Conservation (phyloP, 768 basidiomycete genomes). For the Guyanaporus albipodus region DNA sequence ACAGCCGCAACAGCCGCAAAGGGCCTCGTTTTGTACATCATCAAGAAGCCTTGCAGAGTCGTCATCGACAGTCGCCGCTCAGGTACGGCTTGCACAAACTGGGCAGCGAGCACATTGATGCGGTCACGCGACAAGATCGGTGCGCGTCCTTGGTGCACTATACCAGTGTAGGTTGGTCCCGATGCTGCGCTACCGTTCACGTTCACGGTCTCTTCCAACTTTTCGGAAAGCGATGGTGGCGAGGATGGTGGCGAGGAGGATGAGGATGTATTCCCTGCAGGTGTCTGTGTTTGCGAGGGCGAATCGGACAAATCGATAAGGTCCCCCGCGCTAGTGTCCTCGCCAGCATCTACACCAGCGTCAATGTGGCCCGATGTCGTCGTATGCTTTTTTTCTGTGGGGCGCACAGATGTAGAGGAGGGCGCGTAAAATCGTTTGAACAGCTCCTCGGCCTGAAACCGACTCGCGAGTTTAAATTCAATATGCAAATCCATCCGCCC, state of each 20-base stretch:
- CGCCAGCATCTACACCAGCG: background rate
- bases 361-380: background rate
- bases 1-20: constrained; percentile 48
- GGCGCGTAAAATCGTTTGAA: constrained; percentile 68
- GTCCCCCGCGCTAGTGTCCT: too few species aligned
- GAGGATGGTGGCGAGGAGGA: background rate
- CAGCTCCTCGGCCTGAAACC: constrained; percentile 60
- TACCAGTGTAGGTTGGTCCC: constrained; percentile 10
- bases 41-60: constrained; percentile 55
- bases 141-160: constrained; percentile 32
- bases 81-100: constrained; percentile 54
- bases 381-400: background rate
- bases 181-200: background rate
- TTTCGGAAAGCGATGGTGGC: too few species aligned
- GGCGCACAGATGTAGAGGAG: background rate
- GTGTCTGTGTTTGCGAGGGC: too few species aligned
- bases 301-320: constrained; percentile 20
- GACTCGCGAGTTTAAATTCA: constrained; percentile 72
- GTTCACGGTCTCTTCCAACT: constrained; percentile 2
- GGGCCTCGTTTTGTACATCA: constrained; percentile 63
- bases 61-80: constrained; percentile 42
- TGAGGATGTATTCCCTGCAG: too few species aligned
- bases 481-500: constrained; percentile 80
- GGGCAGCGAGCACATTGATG: constrained; percentile 45
- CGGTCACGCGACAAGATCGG: constrained; percentile 40